These are phyloP conservation scores for Corylus heterophylla DNA, from an alignment of 306 rosid species.

Conservation along the genomic window DNA sequence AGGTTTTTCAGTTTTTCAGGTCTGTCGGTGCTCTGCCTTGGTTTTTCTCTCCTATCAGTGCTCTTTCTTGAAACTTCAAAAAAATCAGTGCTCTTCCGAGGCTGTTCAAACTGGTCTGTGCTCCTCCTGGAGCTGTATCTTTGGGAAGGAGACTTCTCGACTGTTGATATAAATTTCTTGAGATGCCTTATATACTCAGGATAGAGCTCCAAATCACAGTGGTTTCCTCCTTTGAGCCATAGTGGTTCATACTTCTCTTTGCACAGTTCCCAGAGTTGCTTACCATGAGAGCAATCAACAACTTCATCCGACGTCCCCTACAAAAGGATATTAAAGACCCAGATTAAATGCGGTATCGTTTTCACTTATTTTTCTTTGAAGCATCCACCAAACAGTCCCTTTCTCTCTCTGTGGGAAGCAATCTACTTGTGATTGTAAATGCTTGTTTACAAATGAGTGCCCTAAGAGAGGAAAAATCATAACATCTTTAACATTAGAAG, in stretches of 20 bases:
- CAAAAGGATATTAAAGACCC: slow-evolving; percentile 22
- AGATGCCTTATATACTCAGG: slow-evolving; percentile 86
- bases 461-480: background rate
- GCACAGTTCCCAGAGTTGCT: slow-evolving; percentile 94
- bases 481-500: background rate
- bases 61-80: slow-evolving; percentile 81
- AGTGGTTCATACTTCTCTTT: slow-evolving; percentile 90
- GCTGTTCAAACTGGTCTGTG: slow-evolving; percentile 80
- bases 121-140: slow-evolving; percentile 73
- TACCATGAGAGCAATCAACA: slow-evolving; percentile 91
- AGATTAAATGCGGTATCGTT: slow-evolving; percentile 1
- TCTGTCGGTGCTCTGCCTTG: slow-evolving; percentile 80
- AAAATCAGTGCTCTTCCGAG: slow-evolving; percentile 78
- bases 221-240: slow-evolving; percentile 96
- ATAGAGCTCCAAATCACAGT: slow-evolving; percentile 83
- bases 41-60: slow-evolving; percentile 87
- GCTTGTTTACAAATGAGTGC: background rate
- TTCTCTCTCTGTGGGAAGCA: background rate
- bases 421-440: background rate
- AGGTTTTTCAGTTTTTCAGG: slow-evolving; percentile 68
- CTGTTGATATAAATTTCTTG: slow-evolving; percentile 77
- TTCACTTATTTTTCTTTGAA: background rate
- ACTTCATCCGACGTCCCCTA: slow-evolving; percentile 95
- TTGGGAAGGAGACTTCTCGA: slow-evolving; percentile 81
- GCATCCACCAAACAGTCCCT: background rate